Percentiles rank a stretch among this genome's conserved stretches.
Evolutionary conservation across 257 asterid genomes (phyloP).

Genomic region (Ilex asprella): DNA sequence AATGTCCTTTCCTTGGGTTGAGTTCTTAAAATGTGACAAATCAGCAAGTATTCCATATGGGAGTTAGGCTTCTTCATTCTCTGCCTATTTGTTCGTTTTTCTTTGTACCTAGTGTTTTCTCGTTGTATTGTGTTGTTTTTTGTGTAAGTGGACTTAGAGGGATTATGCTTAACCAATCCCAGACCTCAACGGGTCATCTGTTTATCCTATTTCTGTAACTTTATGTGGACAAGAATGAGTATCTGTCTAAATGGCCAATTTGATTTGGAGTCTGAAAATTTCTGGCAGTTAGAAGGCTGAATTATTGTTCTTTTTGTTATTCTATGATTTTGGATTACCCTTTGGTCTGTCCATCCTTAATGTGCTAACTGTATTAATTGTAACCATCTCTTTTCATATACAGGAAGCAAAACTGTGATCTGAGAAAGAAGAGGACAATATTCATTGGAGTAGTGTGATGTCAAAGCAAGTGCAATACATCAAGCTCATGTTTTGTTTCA

Average conservation of each 20-base stretch:
- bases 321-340: too few species aligned
- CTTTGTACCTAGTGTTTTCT: conserved; percentile 6
- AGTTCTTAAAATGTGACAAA: conserved; percentile 19
- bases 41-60: conserved; percentile 7
- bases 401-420: too few species aligned
- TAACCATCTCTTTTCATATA: too few species aligned
- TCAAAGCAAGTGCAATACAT: too few species aligned
- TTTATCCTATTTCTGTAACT: conserved; percentile 11
- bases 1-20: conserved; percentile 59
- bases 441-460: too few species aligned
- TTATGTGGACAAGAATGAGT: conserved; percentile 11
- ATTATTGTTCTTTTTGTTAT: too few species aligned
- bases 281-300: too few species aligned
- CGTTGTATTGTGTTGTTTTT: not conserved
- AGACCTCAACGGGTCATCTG: conserved; percentile 6
- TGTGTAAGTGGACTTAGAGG: conserved; percentile 27
- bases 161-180: conserved; percentile 13
- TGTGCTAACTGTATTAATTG: too few species aligned
- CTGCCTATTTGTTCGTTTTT: not conserved
- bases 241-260: not conserved
- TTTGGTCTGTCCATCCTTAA: too few species aligned
- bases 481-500: too few species aligned
- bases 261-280: too few species aligned
- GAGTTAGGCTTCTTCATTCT: conserved; percentile 5
- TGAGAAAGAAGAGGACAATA: too few species aligned